Percentiles rank a stretch among this genome's conserved stretches.
phyloP scores from a whole-genome alignment of 441 rosid species.

The Syzygium malaccense region DNA sequence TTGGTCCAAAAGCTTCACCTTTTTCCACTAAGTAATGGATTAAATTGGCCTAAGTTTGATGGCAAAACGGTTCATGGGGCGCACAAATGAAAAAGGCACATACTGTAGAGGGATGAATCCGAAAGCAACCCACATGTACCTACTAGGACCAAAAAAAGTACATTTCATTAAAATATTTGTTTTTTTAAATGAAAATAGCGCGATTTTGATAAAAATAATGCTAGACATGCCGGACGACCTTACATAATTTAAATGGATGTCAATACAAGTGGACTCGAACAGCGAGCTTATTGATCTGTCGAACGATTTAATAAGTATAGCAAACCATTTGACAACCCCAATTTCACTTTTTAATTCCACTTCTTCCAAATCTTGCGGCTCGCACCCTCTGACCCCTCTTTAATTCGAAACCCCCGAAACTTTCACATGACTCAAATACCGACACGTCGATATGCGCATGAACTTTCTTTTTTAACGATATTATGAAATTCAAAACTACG shows the following conservation, averaged over 20 bases:
- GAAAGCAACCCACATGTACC: background rate
- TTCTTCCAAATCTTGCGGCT: rapidly evolving
- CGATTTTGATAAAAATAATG: background rate
- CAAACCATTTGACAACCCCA: background rate
- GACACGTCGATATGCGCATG: rapidly evolving
- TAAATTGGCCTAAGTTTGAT: background rate
- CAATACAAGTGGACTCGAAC: background rate
- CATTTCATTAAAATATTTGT: background rate
- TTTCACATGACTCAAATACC: rapidly evolving
- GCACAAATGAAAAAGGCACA: background rate
- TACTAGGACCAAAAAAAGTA: background rate
- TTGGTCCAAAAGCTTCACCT: background rate
- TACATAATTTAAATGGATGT: background rate
- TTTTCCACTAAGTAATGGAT: background rate
- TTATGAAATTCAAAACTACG: background rate
- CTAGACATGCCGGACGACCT: rapidly evolving
- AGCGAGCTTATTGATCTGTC: background rate
- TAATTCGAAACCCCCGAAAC: background rate
- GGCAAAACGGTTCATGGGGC: background rate
- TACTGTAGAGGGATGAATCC: background rate
- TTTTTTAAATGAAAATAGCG: background rate
- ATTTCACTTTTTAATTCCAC: background rate
- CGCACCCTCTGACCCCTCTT: rapidly evolving
- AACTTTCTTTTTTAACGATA: background rate
- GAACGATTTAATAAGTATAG: background rate